These are phyloP conservation scores for Astrocystis sublimbata DNA, from an alignment of 495 filamentous ascomycete genomes.

Conservation along the genomic window DNA sequence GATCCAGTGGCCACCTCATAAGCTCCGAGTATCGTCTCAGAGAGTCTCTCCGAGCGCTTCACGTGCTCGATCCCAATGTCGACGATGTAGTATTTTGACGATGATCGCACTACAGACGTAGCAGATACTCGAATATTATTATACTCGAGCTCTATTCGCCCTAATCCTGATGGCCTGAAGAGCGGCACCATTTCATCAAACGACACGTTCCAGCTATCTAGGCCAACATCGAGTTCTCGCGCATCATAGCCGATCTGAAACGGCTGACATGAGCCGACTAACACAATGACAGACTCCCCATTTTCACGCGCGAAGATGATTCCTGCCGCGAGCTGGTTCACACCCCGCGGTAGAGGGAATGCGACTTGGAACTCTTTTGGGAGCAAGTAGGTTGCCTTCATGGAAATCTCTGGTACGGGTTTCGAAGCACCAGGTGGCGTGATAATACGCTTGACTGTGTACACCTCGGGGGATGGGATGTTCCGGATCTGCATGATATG, in stretches of 20 bases:
- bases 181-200: neutral
- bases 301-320: neutral
- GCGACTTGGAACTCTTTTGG: neutral
- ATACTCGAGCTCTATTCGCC: neutral
- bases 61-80: neutral
- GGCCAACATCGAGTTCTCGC: neutral
- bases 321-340: neutral
- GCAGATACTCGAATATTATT: neutral
- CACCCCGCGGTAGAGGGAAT: neutral
- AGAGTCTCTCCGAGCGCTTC: neutral
- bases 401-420: neutral
- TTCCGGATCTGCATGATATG: conserved; percentile 17
- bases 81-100: neutral
- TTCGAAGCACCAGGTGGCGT: neutral
- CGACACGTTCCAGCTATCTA: neutral
- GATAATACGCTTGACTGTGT: conserved; percentile 6
- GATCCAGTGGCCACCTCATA: neutral
- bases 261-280: neutral
- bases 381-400: neutral
- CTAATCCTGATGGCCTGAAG: neutral
- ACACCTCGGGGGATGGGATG: neutral
- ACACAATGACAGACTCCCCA: neutral
- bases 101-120: neutral
- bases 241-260: conserved; percentile 2
- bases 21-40: neutral